Evolutionary conservation across 257 asterid species (phyloP), one percentile per base, ranked within the genome.

Genomic region (Knoxia roxburghii): DNA sequence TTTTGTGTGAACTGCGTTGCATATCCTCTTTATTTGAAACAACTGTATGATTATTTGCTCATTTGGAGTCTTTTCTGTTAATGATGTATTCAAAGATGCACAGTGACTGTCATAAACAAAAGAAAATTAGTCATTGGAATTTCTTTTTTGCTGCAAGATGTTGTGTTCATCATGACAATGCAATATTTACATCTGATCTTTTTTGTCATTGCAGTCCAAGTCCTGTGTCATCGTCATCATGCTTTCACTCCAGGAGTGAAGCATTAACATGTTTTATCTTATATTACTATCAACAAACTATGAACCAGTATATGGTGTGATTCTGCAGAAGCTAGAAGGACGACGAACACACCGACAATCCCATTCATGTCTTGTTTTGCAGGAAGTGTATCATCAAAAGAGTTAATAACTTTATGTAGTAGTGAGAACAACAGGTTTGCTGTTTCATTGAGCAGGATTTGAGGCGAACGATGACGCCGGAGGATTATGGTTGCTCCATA

Each of bases 401-500:
- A 63, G 39, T 52, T 24, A 0, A 37, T 50, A 23, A 54, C 52
- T 43, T 60, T 72, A 60, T 61, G 66, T n/a, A n/a, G n/a, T n/a
- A n/a, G n/a, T n/a, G n/a, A n/a, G n/a, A 17, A 55, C 30, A 30
- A 51, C 30, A 61, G 29, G 45, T 58, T 57, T 59, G 65, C 64
- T 74, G 17, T 40, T 37, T 59, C 50, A 82, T 33, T 46, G 80
- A 66, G 81, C 67, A 37, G 75, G 79, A 11, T 80, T 72, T 57
- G 80, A 41, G 59, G 86, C 73, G 53, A 79, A 73, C 54, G 87
- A 70, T 21, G 84, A 51, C 60, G 75, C 59, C 12, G 69, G 48
- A 32, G 69, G 48, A 32, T 74, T 60, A 26, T 73, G 77, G 70
- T 73, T 71, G 68, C 91, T 81, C 76, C 86, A 80, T 1, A 72